Conservation (phyloP, 208 protist species). For the Novymonas esmeraldas region DNA sequence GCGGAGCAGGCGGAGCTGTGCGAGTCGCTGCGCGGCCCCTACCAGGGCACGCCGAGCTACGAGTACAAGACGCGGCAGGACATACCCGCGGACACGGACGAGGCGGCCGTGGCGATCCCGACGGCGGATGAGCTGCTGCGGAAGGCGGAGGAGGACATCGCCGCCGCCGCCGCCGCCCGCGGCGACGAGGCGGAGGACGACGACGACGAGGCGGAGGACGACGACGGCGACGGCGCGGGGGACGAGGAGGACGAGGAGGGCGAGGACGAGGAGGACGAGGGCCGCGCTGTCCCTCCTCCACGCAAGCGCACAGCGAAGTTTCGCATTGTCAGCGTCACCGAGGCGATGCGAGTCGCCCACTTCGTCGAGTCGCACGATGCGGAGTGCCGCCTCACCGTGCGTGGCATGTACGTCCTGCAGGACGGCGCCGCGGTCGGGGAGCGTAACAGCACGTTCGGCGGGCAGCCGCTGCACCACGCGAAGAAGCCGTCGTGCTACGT, state of each 20-base stretch:
- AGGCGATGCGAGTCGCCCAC: slow-evolving; percentile 80
- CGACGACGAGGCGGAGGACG: slow-evolving; percentile 41
- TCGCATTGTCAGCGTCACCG: slow-evolving; percentile 76
- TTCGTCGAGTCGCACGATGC: slow-evolving; percentile 84
- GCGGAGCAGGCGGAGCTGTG: slow-evolving; percentile 81
- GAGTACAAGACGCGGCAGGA: slow-evolving; percentile 86
- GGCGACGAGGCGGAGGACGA: slow-evolving; percentile 30
- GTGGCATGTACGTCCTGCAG: slow-evolving; percentile 73
- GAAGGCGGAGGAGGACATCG: slow-evolving; percentile 48
- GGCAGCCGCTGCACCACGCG: slow-evolving; percentile 77
- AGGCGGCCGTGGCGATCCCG: slow-evolving; percentile 54
- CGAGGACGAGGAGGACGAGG: slow-evolving; percentile 59
- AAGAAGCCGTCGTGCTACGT: slow-evolving; percentile 87
- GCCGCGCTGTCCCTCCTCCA: slow-evolving; percentile 48
- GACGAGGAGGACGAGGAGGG: slow-evolving; percentile 61
- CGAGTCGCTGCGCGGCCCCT: slow-evolving; percentile 81
- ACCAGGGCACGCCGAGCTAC: slow-evolving; percentile 80
- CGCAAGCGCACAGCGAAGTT: slow-evolving; percentile 66
- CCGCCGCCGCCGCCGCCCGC: slow-evolving; percentile 16
- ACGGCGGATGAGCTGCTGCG: slow-evolving; percentile 45
- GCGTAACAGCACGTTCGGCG: slow-evolving; percentile 75
- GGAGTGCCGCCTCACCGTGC: slow-evolving; percentile 76
- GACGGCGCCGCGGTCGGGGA: slow-evolving; percentile 37
- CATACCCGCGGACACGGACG: slow-evolving; percentile 70
- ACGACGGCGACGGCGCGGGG: slow-evolving; percentile 57